Evolutionary conservation across 2,329 filamentous ascomycete species (phyloP), one percentile per base, ranked within the genome.

Genomic region (Decorospora gaudefroyi): DNA sequence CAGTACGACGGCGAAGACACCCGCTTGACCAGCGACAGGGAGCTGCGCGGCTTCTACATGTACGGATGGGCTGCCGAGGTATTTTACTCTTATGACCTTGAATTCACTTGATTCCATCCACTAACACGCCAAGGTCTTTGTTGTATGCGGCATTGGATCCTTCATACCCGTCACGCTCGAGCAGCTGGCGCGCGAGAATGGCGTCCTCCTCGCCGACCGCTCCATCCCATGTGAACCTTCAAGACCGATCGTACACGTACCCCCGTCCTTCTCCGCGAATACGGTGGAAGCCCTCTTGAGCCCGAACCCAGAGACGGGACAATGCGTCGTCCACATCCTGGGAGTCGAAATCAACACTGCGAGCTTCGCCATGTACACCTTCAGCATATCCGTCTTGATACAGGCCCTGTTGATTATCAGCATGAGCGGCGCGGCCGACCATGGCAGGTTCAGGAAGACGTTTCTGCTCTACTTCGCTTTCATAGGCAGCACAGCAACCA

Each of bases 301-400:
- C n/a, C 60, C 65, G n/a, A 42, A 56, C 17, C 55, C 53, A 21
- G 67, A 69, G 4, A 57, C 56, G 15, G 64, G 55, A 40, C 89
- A 95, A 67, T 99, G 93, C 65, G 77, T 97, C 47, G 83, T 97
- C 46, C 82, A 86, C 53, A 76, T 97, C 4, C 74, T 95, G 16
- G 92, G 92, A 4, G 70, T 87, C 47, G 86, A 95, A 62, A 86
- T 99, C 73, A 97, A 97, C 71, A 96, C 92, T 1, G 91, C 92
- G 23, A 95, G 88, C 70, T 96, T 97, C 70, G 92, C 90, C 67
- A 95, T 97, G 90, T 97, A 97, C 73, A 96, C 90, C 2, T 99
- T 99, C 72, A 95, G 90, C 45, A 77, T 95, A 62, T 95, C 89
- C 67, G 93, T 99, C 1, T 72, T 96, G 13, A 71, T 96, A 8